Evolutionary conservation across 495 filamentous ascomycete genomes (phyloP).

Genomic region (Cercophora samala): DNA sequence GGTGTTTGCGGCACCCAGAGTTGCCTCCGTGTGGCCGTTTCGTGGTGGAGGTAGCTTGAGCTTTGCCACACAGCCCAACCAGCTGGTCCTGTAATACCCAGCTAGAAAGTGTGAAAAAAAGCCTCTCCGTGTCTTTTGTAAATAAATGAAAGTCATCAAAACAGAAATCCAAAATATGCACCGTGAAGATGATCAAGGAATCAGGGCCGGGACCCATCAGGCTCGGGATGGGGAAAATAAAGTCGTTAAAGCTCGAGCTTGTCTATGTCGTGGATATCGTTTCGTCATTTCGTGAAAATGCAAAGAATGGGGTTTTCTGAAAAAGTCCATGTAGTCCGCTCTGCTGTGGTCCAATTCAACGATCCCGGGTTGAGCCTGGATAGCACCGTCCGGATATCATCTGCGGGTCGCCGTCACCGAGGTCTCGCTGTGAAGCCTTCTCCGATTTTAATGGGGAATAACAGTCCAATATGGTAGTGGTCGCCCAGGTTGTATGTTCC

Average conservation of each 20-base stretch:
- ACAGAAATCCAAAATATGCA: constrained; percentile 16
- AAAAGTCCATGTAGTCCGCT: constrained; percentile 17
- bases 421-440: constrained; percentile 48
- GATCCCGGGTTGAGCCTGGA: constrained; percentile 22
- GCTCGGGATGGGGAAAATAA: constrained; percentile 12
- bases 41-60: constrained; percentile 1
- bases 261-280: constrained; percentile 35
- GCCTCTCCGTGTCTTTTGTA: constrained; percentile 3
- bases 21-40: constrained; percentile 23
- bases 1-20: constrained; percentile 19
- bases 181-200: neutral
- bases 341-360: neutral
- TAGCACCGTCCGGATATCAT: constrained; percentile 30
- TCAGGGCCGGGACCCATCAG: neutral
- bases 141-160: constrained; percentile 10
- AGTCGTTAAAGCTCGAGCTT: constrained; percentile 23
- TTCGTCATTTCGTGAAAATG: constrained; percentile 35
- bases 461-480: constrained; percentile 16
- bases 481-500: constrained; percentile 8
- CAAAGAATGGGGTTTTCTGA: constrained; percentile 14
- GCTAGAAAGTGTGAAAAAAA: constrained; percentile 8
- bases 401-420: constrained; percentile 23
- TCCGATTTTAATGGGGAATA: constrained; percentile 44
- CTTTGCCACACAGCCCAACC: neutral
- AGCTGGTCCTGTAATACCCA: constrained; percentile 37